Percentiles rank a stretch among this genome's conserved stretches.
phyloP scores from a whole-genome alignment of 2,329 filamentous ascomycete genomes.

The Fusarium sp. region DNA sequence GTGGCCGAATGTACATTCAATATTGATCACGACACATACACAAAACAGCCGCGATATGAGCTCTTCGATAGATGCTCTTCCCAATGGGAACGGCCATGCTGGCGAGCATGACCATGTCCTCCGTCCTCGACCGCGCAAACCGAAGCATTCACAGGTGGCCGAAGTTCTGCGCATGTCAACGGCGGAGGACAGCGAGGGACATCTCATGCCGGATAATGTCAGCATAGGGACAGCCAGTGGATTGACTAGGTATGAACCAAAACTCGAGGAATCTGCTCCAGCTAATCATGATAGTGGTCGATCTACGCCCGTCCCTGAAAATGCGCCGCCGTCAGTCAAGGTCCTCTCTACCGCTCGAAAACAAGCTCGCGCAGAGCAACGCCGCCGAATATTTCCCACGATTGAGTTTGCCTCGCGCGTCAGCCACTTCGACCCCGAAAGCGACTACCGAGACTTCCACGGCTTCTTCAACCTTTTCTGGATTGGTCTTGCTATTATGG shows the following conservation, averaged over 20 bases:
- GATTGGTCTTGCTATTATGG: slow-evolving; percentile 97
- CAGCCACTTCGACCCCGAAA: slow-evolving; percentile 93
- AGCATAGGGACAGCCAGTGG: slow-evolving; percentile 53
- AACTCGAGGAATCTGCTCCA: background rate
- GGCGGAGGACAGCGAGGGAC: slow-evolving; percentile 51
- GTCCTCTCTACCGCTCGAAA: slow-evolving; percentile 88
- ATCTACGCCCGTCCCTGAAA: slow-evolving; percentile 85
- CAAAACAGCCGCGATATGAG: slow-evolving; percentile 44
- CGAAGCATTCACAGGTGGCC: slow-evolving; percentile 62
- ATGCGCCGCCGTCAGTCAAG: slow-evolving; percentile 93
- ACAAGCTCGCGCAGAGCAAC: slow-evolving; percentile 83
- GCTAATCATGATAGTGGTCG: slow-evolving; percentile 70
- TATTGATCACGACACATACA: slow-evolving; percentile 20
- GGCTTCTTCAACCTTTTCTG: slow-evolving; percentile 99
- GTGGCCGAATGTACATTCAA: slow-evolving; percentile 18
- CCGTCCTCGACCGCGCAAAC: slow-evolving; percentile 65
- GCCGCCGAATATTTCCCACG: slow-evolving; percentile 88
- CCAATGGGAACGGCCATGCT: slow-evolving; percentile 48
- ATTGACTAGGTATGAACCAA: slow-evolving; percentile 59
- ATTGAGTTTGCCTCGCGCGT: slow-evolving; percentile 92
- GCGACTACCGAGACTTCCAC: slow-evolving; percentile 93
- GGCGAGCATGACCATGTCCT: slow-evolving; percentile 58
- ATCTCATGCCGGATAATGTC: slow-evolving; percentile 53
- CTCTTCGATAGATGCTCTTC: slow-evolving; percentile 48
- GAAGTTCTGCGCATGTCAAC: slow-evolving; percentile 57